These are phyloP conservation scores for Colletotrichum brevisporum DNA, from an alignment of 2,329 filamentous ascomycete species.

Conservation along the genomic window DNA sequence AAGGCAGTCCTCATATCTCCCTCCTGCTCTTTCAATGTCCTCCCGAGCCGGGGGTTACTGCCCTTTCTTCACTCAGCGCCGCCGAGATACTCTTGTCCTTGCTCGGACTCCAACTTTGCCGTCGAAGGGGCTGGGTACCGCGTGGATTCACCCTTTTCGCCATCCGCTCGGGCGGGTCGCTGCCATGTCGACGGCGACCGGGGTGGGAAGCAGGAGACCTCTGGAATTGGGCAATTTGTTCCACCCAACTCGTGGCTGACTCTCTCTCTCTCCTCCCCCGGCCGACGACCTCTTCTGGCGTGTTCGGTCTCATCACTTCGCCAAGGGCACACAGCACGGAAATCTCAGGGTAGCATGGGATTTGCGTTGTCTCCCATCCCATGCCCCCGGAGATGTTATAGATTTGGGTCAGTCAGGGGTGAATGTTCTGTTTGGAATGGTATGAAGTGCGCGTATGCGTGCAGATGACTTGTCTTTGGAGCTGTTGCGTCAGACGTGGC, in stretches of 20 bases:
- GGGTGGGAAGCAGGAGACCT: conserved; percentile 30
- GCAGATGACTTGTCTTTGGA: conserved; percentile 40
- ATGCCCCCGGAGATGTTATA: background rate
- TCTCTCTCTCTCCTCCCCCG: conserved; percentile 28
- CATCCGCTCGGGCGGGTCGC: conserved; percentile 36
- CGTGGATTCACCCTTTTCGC: conserved; percentile 21
- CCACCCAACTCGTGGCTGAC: conserved; percentile 36
- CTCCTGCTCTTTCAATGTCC: too few species aligned
- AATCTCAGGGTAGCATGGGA: background rate
- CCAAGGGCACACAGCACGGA: background rate
- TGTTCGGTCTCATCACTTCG: conserved; percentile 34
- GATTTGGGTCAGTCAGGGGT: background rate
- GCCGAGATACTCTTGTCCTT: background rate
- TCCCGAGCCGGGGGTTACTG: background rate
- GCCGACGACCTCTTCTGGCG: conserved; percentile 35
- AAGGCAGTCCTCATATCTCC: background rate
- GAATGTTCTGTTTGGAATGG: conserved; percentile 18
- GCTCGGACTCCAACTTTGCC: conserved; percentile 17
- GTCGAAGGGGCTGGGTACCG: conserved; percentile 34
- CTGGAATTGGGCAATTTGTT: conserved; percentile 38
- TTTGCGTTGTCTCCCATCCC: background rate
- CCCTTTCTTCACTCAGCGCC: conserved; percentile 1
- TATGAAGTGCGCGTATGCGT: conserved; percentile 22
- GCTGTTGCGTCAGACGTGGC: conserved; percentile 13
- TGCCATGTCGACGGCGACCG: conserved; percentile 32